Evolutionary conservation across 148 eudicot species (phyloP), one percentile per base, ranked within the genome.

Genomic region (Rheum nobile): DNA sequence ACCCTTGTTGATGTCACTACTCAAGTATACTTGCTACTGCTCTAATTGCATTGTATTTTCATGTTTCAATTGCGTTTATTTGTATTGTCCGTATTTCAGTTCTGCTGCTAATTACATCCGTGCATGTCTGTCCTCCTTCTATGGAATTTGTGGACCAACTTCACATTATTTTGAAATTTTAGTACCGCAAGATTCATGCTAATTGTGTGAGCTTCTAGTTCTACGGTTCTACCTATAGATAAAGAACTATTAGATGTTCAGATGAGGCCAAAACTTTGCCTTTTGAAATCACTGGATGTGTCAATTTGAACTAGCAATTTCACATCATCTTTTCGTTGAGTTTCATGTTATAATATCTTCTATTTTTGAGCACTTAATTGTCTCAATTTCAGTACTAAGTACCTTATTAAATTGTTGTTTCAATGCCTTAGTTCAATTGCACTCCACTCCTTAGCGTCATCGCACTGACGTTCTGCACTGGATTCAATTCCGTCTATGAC

Each of bases 1-100:
- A 46, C 78, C 4, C 82, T 81, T 71, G 82, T 86, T 72, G 88
- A 87, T 55, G 26, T 81, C 28, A 81, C 90, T 22, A 80, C 88
- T 52, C 90, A 87, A 88, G 90, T 85, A 35, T 19, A 7, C 39
- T 26, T 0, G 5, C 57, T 43, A 11, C 7, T 50, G 1, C 19
- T 57, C 32, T 22, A 57, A 57, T 26, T 57, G 65, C 16, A 59
- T 59, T 57, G 16, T 11, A 55, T 21, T 8, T 10, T 26, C 28
- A 19, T 54, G 14, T 57, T 9, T 57, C 67, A 28, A 28, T 28
- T 57, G 32, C 67, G 67, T 10, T 28, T 50, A 21, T 50, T 21
- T 19, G 26, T 6, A 17, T 14, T 4, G 39, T 19, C 47, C 8
- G 9, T 43, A 13, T 43, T n/a, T 19, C 57, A 52, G 24, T 54